Percentiles rank a stretch among this genome's conserved stretches.
These are phyloP conservation scores for Citrus reticulata DNA, from an alignment of 345 rosid species.

Conservation along the genomic window DNA sequence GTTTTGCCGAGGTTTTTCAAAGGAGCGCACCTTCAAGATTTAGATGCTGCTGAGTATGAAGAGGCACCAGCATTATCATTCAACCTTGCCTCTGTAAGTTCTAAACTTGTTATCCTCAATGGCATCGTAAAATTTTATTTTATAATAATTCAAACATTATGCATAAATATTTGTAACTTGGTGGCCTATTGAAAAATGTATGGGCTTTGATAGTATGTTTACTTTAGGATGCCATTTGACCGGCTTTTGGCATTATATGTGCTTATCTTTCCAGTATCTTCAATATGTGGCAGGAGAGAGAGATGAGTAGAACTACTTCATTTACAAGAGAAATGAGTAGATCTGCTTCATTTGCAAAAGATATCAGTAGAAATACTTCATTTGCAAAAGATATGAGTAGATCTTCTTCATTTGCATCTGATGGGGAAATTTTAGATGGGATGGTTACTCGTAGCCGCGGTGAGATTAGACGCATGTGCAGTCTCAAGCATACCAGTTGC, in stretches of 20 bases:
- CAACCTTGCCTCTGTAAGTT: conserved; percentile 59
- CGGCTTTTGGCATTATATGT: neutral
- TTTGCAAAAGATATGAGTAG: conserved; percentile 60
- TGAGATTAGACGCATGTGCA: conserved; percentile 65
- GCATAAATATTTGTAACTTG: neutral
- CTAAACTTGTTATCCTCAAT: neutral
- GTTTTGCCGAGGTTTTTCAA: conserved; percentile 79
- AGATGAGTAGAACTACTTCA: neutral
- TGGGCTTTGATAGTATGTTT: neutral
- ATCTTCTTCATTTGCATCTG: conserved; percentile 57
- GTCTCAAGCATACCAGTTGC: conserved; percentile 47
- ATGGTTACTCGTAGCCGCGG: conserved; percentile 85
- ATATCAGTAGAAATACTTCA: conserved; percentile 1
- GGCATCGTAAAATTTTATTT: neutral
- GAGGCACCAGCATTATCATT: conserved; percentile 78
- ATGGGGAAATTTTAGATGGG: conserved; percentile 74
- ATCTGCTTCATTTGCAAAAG: conserved; percentile 31
- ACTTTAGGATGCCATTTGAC: neutral
- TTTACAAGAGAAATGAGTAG: conserved; percentile 31
- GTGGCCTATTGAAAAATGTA: neutral
- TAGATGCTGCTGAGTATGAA: conserved; percentile 93
- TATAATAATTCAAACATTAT: neutral
- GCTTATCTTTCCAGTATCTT: neutral
- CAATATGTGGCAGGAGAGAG: conserved; percentile 13
- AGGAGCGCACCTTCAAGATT: conserved; percentile 84